Evolutionary conservation across 1,284 basidiomycete genomes (phyloP).

Genomic region (Neolentinus lepideus): DNA sequence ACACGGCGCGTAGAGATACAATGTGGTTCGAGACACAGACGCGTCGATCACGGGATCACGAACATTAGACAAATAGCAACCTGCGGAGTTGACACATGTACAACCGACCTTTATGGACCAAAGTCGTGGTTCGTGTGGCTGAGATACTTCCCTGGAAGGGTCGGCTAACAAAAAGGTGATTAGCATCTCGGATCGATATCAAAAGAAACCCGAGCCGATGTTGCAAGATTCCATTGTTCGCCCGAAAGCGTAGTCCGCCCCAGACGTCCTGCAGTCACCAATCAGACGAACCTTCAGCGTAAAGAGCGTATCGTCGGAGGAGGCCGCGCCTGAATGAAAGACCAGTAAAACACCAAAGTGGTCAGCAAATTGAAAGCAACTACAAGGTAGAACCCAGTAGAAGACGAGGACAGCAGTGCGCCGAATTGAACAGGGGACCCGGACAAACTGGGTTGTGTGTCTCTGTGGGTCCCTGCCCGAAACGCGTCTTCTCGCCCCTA

Average conservation of each 20-base stretch:
- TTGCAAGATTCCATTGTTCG: background rate
- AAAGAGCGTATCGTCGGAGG: constrained; percentile 60
- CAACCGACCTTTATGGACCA: constrained; percentile 6
- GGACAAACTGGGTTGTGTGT: constrained; percentile 33
- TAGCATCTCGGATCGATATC: background rate
- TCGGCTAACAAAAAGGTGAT: background rate
- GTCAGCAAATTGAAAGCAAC: background rate
- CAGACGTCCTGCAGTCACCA: too few species aligned
- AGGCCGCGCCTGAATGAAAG: constrained; percentile 51
- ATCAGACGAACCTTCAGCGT: constrained; percentile 32
- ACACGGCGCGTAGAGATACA: background rate
- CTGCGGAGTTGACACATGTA: background rate
- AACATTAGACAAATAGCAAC: constrained; percentile 5
- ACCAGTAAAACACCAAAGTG: constrained; percentile 14
- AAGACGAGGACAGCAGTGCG: constrained; percentile 26
- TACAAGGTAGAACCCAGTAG: background rate
- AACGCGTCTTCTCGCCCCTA: constrained; percentile 3
- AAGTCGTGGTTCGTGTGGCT: background rate
- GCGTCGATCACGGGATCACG: constrained; percentile 1
- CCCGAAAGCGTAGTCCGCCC: background rate
- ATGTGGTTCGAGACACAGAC: constrained; percentile 3
- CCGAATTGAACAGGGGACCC: constrained; percentile 25
- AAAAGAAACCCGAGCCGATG: background rate
- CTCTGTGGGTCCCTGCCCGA: constrained; percentile 33
- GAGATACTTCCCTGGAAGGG: background rate